Evolutionary conservation across 805 yeast genomes (phyloP).

Genomic region (Tetrapisispora taiwanensis): DNA sequence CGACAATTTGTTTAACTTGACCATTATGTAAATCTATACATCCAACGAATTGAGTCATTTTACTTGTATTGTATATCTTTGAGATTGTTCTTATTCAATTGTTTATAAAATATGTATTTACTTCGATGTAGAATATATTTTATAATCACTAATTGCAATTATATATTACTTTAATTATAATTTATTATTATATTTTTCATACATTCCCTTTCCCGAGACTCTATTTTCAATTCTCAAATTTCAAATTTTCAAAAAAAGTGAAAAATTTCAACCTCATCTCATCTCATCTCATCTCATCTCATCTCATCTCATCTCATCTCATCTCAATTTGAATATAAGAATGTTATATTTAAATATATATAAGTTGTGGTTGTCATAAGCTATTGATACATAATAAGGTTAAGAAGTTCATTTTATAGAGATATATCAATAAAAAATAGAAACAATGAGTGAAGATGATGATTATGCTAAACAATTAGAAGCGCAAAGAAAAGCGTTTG

Average conservation of each 20-base stretch:
- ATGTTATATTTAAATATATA: no score
- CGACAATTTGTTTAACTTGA: conserved; percentile 93
- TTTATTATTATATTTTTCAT: neutral
- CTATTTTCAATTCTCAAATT: neutral
- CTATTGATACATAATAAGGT: no score
- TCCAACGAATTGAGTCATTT: conserved; percentile 82
- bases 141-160: no score
- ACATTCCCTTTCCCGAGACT: neutral
- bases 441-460: conserved; percentile 11
- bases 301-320: neutral
- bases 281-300: conserved; percentile 2
- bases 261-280: neutral
- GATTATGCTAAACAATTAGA: conserved; percentile 32
- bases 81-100: neutral
- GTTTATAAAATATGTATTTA: no score
- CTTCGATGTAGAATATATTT: neutral
- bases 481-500: conserved; percentile 48
- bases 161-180: no score
- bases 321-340: neutral
- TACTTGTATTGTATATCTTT: neutral
- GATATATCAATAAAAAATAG: neutral
- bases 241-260: neutral
- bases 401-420: no score
- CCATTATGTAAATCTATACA: conserved; percentile 95
- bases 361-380: no score